These are phyloP conservation scores for Boletus sp. DNA, from an alignment of 1,284 basidiomycete genomes.

Conservation along the genomic window DNA sequence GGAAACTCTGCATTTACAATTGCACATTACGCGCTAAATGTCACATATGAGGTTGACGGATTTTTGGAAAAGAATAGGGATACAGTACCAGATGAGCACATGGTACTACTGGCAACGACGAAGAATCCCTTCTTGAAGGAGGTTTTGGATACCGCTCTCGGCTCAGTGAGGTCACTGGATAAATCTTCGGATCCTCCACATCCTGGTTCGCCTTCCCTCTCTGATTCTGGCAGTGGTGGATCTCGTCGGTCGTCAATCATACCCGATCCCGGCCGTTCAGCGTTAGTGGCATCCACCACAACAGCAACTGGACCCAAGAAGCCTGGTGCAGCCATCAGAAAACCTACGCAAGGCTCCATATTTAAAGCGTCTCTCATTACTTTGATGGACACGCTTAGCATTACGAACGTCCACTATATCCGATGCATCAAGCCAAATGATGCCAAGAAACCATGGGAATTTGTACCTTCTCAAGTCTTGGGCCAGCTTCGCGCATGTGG, in stretches of 20 bases:
- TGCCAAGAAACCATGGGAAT: slow-evolving; percentile 95
- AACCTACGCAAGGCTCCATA: slow-evolving; percentile 97
- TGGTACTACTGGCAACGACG: slow-evolving; percentile 82
- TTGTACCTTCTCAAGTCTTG: slow-evolving; percentile 94
- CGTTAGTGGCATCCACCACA: slow-evolving; percentile 60
- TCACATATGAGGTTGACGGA: slow-evolving; percentile 97
- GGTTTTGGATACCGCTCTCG: slow-evolving; percentile 88
- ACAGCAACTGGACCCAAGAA: slow-evolving; percentile 52
- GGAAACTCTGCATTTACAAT: slow-evolving; percentile 98
- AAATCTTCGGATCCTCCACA: slow-evolving; percentile 47
- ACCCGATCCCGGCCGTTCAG: slow-evolving; percentile 81
- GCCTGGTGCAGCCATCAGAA: slow-evolving; percentile 73
- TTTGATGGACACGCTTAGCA: slow-evolving; percentile 97
- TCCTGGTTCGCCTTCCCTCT: slow-evolving; percentile 69
- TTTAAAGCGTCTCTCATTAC: slow-evolving; percentile 96
- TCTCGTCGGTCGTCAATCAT: slow-evolving; percentile 82
- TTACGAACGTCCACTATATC: slow-evolving; percentile 99
- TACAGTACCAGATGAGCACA: slow-evolving; percentile 98
- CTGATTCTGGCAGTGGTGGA: slow-evolving; percentile 72
- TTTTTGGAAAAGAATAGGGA: slow-evolving; percentile 99
- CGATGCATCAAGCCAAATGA: slow-evolving; percentile 99
- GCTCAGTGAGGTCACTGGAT: slow-evolving; percentile 69
- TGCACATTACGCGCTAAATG: slow-evolving; percentile 97
- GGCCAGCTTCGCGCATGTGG: slow-evolving; percentile 97
- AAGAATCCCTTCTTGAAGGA: slow-evolving; percentile 95